These are phyloP conservation scores for Boletus semigastroideus DNA, from an alignment of 1,284 basidiomycete species.

Conservation along the genomic window DNA sequence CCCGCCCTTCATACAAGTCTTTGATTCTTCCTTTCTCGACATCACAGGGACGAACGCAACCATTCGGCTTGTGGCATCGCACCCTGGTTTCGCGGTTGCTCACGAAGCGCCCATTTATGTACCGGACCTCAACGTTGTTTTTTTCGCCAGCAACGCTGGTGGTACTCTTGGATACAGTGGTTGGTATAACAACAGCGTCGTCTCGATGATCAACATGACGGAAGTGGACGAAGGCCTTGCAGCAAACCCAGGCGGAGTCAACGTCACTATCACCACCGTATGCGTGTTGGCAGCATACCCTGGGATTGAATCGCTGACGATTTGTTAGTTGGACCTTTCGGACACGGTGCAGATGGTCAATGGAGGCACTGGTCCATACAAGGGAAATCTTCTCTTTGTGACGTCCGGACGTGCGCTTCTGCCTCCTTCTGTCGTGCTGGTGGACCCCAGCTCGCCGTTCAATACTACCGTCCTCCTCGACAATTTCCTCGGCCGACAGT, in stretches of 20 bases:
- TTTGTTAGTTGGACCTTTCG: conserved; percentile 46
- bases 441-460: conserved; percentile 63
- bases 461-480: conserved; percentile 64
- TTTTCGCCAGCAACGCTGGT: conserved; percentile 49
- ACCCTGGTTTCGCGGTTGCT: conserved; percentile 63
- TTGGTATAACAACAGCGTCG: conserved; percentile 47
- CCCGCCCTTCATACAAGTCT: conserved; percentile 69
- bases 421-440: conserved; percentile 62
- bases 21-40: conserved; percentile 57
- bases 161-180: conserved; percentile 40
- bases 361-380: conserved; percentile 70
- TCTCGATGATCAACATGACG: conserved; percentile 47
- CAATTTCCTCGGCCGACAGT: conserved; percentile 76
- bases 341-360: conserved; percentile 66
- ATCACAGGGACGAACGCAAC: conserved; percentile 60
- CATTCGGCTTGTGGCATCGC: conserved; percentile 57
- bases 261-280: conserved; percentile 57
- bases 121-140: conserved; percentile 61
- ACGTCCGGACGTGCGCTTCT: conserved; percentile 65
- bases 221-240: conserved; percentile 42
- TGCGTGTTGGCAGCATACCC: conserved; percentile 15
- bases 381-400: conserved; percentile 60
- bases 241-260: conserved; percentile 39
- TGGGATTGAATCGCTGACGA: not conserved
- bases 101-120: conserved; percentile 74